Evolutionary conservation across 2,329 filamentous ascomycete genomes (phyloP), one percentile per base, ranked within the genome.

Genomic region (Cercospora sp.): DNA sequence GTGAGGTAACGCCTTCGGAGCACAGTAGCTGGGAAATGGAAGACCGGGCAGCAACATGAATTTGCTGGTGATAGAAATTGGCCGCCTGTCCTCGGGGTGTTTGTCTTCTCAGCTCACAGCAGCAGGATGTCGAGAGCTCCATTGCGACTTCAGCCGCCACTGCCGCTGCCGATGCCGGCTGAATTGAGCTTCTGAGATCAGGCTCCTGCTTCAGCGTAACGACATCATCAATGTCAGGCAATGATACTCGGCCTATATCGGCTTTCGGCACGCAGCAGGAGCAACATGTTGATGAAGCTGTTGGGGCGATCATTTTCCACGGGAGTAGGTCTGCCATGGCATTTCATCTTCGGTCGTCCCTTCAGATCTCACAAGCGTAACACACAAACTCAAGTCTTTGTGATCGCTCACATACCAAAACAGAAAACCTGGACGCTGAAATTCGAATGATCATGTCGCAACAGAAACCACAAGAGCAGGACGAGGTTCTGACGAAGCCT

Each of bases 311-410:
- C 28, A 36, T 65, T 8, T 60, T 65, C 28, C 55, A 60, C 31
- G 63, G 63, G 36, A 65, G 63, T 65, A 60, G n/a, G 63, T 65
- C n/a, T 61, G 20, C 53, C 53, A 28, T 57, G 20, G 53, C 20
- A 28, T n/a, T 18, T 57, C 23, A 26, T 30, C n/a, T 55, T 36
- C 16, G 36, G 5, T 57, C 23, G 3, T 7, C 23, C 18, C 16
- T 23, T 26, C 48, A 6, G 6, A 8, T 20, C 10, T 36, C 3
- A 4, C 58, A 18, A 20, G 5, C 28, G 30, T 60, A 26, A 31
- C 12, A 18, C 6, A 12, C 33, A 7, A 5, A 5, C 3, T 60
- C 3, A 31, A 10, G 7, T 33, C 28, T 6, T 59, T 28, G 16
- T 18, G 28, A 59, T 59, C 18, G 26, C 31, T 30, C 31, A 31